phyloP scores from a whole-genome alignment of 441 rosid genomes.

The Croton laevigatus region DNA sequence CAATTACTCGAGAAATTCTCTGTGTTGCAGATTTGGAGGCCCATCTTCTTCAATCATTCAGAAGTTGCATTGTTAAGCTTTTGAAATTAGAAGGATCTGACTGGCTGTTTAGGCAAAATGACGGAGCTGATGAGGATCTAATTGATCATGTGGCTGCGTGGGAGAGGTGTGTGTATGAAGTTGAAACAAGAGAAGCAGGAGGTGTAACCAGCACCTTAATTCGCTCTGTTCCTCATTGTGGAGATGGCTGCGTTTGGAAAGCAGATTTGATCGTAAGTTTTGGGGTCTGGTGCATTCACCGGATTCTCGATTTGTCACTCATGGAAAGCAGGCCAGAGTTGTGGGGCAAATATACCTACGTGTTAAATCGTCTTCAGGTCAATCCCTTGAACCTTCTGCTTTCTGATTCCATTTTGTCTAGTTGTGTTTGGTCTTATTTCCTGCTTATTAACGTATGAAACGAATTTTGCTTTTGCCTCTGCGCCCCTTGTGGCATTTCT shows the following conservation, averaged over 20 bases:
- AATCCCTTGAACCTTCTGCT: constrained; percentile 10
- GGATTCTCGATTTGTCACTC: constrained; percentile 81
- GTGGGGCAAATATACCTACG: constrained; percentile 98
- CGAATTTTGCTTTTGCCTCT: background rate
- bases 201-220: constrained; percentile 31
- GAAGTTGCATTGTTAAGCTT: constrained; percentile 75
- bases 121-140: constrained; percentile 87
- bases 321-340: constrained; percentile 99
- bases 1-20: constrained; percentile 37
- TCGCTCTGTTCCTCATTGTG: constrained; percentile 84
- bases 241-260: constrained; percentile 91
- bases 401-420: background rate
- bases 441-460: background rate
- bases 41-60: constrained; percentile 74
- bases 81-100: constrained; percentile 92
- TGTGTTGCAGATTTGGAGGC: constrained; percentile 64
- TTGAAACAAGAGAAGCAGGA: constrained; percentile 57
- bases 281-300: constrained; percentile 98
- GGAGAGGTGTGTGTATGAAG: constrained; percentile 72
- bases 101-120: constrained; percentile 84
- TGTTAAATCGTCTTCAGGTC: constrained; percentile 97
- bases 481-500: background rate
- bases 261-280: constrained; percentile 78
- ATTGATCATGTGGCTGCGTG: constrained; percentile 89
- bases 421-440: constrained; percentile 1